A percentile compares a stretch with the other conserved stretches of the same genome.
Conservation (phyloP, 768 basidiomycete genomes). For the Wakefieldia striispora region DNA sequence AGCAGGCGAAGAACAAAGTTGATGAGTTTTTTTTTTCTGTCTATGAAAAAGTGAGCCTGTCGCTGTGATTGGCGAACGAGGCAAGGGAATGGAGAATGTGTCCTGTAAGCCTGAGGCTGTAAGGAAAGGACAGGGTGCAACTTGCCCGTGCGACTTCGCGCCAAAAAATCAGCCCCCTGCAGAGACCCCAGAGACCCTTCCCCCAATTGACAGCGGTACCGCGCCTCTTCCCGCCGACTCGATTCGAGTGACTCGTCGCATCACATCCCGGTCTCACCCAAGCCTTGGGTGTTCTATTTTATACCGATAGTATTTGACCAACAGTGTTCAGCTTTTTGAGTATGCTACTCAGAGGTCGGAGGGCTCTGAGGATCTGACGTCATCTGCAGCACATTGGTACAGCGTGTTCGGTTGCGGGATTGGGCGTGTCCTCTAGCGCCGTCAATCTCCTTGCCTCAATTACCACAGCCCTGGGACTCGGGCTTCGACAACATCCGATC, state of each 20-base stretch:
- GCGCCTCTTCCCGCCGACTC: not conserved
- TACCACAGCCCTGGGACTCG: too few relatives aligned
- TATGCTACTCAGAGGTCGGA: too few relatives aligned
- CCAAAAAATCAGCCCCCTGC: conserved; percentile 31
- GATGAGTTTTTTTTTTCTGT: conserved; percentile 39
- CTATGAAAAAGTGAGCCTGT: conserved; percentile 38
- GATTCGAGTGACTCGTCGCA: not conserved
- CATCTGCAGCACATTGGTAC: not conserved
- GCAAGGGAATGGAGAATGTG: conserved; percentile 18
- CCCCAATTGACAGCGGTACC: conserved; percentile 18
- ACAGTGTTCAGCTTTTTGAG: too few relatives aligned
- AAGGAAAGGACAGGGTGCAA: conserved; percentile 38
- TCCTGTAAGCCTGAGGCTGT: conserved; percentile 39
- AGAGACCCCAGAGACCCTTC: conserved; percentile 27
- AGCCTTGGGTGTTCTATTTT: too few relatives aligned
- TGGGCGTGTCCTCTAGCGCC: not conserved
- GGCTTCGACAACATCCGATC: too few relatives aligned
- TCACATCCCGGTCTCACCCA: too few relatives aligned
- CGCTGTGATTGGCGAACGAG: conserved; percentile 38
- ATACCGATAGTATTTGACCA: too few relatives aligned
- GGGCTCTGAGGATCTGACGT: not conserved
- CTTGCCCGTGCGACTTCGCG: conserved; percentile 29
- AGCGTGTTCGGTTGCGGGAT: conserved; percentile 4
- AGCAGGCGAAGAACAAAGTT: conserved; percentile 77
- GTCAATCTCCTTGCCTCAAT: too few relatives aligned